Percentiles rank a stretch among this genome's conserved stretches.
phyloP scores from a whole-genome alignment of 306 rosid species.

The Astragalus glycyphyllos region DNA sequence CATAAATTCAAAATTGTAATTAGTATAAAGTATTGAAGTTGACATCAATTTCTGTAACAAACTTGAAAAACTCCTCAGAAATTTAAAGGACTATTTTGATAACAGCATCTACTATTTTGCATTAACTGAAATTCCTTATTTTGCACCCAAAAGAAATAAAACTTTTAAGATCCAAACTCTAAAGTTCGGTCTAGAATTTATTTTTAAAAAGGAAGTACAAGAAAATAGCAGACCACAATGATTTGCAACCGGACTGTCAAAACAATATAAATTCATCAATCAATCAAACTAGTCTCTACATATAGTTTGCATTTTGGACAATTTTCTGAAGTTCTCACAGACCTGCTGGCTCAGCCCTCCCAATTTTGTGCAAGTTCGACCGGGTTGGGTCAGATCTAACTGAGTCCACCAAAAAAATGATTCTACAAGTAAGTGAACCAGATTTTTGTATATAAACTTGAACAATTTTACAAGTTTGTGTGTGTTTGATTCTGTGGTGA shows the following conservation, averaged over 20 bases:
- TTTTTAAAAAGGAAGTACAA: background rate
- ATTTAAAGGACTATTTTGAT: constrained; percentile 6
- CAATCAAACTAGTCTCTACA: constrained; percentile 33
- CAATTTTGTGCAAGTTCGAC: too few species aligned
- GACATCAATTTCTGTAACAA: background rate
- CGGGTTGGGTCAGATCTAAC: too few species aligned
- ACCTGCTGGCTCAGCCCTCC: too few species aligned
- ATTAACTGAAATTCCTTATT: background rate
- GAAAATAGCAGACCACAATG: constrained; percentile 30
- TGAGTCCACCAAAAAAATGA: too few species aligned
- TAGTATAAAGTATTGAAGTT: constrained; percentile 22
- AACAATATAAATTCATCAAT: constrained; percentile 38
- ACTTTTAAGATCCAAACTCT: background rate
- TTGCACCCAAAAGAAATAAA: constrained; percentile 2
- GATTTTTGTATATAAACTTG: too few species aligned
- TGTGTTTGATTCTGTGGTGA: too few species aligned
- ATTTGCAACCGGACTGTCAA: constrained; percentile 39
- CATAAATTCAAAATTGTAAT: constrained; percentile 10
- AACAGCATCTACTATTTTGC: constrained; percentile 9
- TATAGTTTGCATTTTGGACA: too few species aligned
- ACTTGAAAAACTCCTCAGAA: constrained; percentile 7
- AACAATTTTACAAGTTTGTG: too few species aligned
- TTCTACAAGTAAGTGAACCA: too few species aligned
- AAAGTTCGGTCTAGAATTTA: constrained; percentile 6
- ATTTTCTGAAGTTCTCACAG: too few species aligned